Evolutionary conservation across 1,139 yeast species (phyloP), one percentile per base, ranked within the genome.

Genomic region (Williopsis jadinii): DNA sequence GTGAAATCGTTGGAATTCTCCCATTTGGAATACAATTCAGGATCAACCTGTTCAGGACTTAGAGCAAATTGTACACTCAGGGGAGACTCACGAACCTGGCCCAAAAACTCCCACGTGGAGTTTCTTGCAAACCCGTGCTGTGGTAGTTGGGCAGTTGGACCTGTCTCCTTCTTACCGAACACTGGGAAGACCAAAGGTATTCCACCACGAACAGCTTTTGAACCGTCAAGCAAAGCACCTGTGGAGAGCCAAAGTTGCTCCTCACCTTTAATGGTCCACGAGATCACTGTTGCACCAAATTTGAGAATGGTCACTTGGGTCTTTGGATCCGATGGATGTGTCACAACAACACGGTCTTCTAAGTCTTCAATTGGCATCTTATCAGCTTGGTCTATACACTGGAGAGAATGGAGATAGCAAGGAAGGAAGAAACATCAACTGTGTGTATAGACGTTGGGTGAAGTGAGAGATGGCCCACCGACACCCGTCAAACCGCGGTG

Each of bases 51-150:
- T 54, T 86, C 95, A 3, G 95, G 95, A 30, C 92, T 82, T 46
- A 92, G 73, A 0, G 90, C 97, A 62, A 88, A 88, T 61, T 90
- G 96, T 36, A 84, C 84, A 8, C 95, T 77, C 48, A 82, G 74
- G 26, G 82, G 83, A 39, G 66, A 59, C 36, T 64, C 68, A 28
- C 70, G 71, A 11, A 82, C 73, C 63, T 86, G 94, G 30, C 98
- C 98, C 46, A 92, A 69, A 54, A 88, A 84, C 62, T 90, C 97
- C 97, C 97, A 92, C 6, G 70, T 66, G 5, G 92, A 80, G 61
- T 76, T 84, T 61, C 98, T 74, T 12, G 96, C 97, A 65, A 92
- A 85, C 2, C 98, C 98, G 60, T 92, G 98, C 66, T 92, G 97
- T 11, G 97, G 97, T 52, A 92, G 74, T 15, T 65, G 54, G n/a